These are phyloP conservation scores for Pyrenula massariospora DNA, from an alignment of 495 filamentous ascomycete species.

Conservation along the genomic window DNA sequence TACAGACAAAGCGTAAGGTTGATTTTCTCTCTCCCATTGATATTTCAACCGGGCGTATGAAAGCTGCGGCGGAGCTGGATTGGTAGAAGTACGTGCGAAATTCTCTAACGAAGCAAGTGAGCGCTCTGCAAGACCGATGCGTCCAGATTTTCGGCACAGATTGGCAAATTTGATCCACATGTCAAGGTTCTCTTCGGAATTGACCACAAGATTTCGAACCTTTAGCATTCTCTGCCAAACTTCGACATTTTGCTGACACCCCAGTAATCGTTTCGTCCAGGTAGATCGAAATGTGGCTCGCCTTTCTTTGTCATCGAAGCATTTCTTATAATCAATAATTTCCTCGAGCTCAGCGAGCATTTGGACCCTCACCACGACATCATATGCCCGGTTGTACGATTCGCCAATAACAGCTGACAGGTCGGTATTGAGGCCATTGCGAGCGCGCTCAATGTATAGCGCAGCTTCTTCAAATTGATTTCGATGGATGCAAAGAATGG, in stretches of 20 bases:
- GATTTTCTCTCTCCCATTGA: slow-evolving; percentile 69
- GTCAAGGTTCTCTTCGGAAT: slow-evolving; percentile 82
- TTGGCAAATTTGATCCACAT: slow-evolving; percentile 99
- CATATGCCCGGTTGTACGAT: slow-evolving; percentile 91
- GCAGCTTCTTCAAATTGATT: slow-evolving; percentile 87
- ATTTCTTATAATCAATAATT: slow-evolving; percentile 94
- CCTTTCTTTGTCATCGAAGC: slow-evolving; percentile 62
- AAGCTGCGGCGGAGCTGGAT: slow-evolving; percentile 59
- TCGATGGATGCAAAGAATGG: slow-evolving; percentile 83
- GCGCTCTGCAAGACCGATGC: slow-evolving; percentile 93
- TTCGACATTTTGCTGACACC: slow-evolving; percentile 93
- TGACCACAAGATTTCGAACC: slow-evolving; percentile 82
- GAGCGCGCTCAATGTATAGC: slow-evolving; percentile 75
- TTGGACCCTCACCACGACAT: slow-evolving; percentile 90
- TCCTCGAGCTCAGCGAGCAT: slow-evolving; percentile 98
- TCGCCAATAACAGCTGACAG: slow-evolving; percentile 89
- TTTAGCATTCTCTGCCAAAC: slow-evolving; percentile 98
- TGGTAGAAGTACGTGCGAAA: slow-evolving; percentile 33
- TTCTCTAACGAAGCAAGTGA: slow-evolving; percentile 74
- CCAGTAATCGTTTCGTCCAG: slow-evolving; percentile 89
- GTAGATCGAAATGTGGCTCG: slow-evolving; percentile 83
- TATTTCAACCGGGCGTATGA: slow-evolving; percentile 91
- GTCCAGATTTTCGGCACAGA: slow-evolving; percentile 87
- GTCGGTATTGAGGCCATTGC: slow-evolving; percentile 89
- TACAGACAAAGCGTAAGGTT: slow-evolving; percentile 61